These are phyloP conservation scores for Amanita brunnescens DNA, from an alignment of 768 basidiomycete species.

Conservation along the genomic window DNA sequence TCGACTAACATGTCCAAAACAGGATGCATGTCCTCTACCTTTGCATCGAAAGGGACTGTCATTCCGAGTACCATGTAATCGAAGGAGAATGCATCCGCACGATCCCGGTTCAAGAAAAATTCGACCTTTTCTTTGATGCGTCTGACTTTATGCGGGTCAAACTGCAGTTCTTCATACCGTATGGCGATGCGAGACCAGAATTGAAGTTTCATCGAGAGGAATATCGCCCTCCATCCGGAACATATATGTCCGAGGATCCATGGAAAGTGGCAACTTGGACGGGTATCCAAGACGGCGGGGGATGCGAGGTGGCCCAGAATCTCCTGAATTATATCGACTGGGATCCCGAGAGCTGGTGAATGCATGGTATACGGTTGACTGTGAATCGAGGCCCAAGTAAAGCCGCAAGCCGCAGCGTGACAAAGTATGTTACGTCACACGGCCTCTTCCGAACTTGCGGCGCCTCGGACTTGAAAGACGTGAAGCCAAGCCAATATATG, in stretches of 20 bases:
- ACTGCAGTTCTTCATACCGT: background rate
- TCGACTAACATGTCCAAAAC: background rate
- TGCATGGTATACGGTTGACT: too few species aligned
- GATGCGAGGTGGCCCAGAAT: background rate
- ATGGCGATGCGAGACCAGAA: background rate
- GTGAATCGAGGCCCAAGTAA: too few species aligned
- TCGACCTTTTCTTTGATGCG: background rate
- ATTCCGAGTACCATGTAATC: background rate
- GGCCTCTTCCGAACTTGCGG: too few species aligned
- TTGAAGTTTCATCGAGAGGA: background rate
- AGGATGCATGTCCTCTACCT: too few species aligned
- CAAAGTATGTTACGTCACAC: too few species aligned
- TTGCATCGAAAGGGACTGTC: background rate
- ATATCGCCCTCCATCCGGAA: background rate
- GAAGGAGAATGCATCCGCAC: background rate
- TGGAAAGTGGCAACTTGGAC: background rate
- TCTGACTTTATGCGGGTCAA: background rate
- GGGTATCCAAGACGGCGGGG: background rate
- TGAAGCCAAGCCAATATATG: too few species aligned
- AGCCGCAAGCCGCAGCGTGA: too few species aligned
- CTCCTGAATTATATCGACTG: background rate
- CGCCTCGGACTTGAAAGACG: too few species aligned
- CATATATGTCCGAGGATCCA: slow-evolving; percentile 1
- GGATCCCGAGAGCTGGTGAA: background rate
- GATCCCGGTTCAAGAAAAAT: background rate